A percentile compares a stretch with the other conserved stretches of the same genome.
These are phyloP conservation scores for Aspergillus costaricaensis DNA, from an alignment of 2,329 filamentous ascomycete genomes.

Conservation along the genomic window DNA sequence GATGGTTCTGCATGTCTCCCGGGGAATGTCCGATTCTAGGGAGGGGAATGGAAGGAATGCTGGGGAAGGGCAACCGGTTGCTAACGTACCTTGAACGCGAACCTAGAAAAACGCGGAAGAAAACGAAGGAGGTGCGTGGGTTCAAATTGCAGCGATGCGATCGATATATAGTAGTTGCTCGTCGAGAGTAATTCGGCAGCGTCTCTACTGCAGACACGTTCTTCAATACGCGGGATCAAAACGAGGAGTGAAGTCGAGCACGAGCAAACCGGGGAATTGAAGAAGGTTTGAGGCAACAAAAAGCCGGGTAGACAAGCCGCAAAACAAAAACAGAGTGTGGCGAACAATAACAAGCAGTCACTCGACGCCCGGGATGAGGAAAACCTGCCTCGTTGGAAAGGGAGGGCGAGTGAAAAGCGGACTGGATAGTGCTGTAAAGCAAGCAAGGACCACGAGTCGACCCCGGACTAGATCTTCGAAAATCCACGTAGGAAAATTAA, in stretches of 20 bases:
- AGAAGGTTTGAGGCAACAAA: slow-evolving; percentile 12
- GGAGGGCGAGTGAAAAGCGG: neutral
- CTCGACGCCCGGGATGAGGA: slow-evolving; percentile 1
- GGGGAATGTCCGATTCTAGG: slow-evolving; percentile 33
- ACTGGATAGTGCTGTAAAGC: neutral
- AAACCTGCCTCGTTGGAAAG: slow-evolving; percentile 11
- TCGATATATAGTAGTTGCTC: neutral
- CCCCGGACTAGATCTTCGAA: neutral
- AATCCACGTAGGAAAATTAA: neutral
- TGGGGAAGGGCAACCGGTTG: slow-evolving; percentile 26
- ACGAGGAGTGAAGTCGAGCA: slow-evolving; percentile 18
- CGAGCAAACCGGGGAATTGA: slow-evolving; percentile 23
- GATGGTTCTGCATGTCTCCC: slow-evolving; percentile 19
- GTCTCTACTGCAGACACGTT: slow-evolving; percentile 17
- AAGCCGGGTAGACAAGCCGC: slow-evolving; percentile 4
- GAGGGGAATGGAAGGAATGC: slow-evolving; percentile 33
- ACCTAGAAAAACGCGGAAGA: slow-evolving; percentile 8
- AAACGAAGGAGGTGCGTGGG: neutral
- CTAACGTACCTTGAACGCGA: slow-evolving; percentile 21
- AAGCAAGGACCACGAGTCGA: slow-evolving; percentile 14
- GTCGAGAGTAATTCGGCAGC: slow-evolving; percentile 1
- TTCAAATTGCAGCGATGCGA: neutral
- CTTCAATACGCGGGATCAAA: slow-evolving; percentile 14
- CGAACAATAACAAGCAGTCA: neutral
- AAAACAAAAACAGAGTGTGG: neutral